Conservation (phyloP, 1,139 yeast genomes). For the Candida sojae region DNA sequence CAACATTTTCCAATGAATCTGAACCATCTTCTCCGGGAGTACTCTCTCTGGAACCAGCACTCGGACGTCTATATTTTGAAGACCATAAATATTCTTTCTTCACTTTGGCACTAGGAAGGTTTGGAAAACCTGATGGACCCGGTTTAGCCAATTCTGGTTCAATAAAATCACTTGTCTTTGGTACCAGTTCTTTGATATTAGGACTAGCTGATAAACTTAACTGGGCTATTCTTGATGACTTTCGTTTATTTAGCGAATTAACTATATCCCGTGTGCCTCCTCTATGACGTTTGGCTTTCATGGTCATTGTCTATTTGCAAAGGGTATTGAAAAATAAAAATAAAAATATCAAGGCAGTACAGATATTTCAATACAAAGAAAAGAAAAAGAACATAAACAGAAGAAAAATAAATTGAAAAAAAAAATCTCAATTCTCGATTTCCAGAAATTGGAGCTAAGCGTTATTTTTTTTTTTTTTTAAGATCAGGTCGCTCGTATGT, state of each 20-base stretch:
- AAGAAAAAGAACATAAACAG: too few species aligned
- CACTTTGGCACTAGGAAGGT: constrained; percentile 56
- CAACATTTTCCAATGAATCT: constrained; percentile 11
- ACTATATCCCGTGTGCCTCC: not conserved
- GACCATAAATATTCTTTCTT: constrained; percentile 56
- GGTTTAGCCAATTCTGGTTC: constrained; percentile 63
- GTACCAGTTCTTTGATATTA: constrained; percentile 8
- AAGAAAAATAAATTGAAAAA: too few species aligned
- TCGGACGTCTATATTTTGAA: constrained; percentile 18
- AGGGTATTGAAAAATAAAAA: not conserved
- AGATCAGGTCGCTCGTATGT: not conserved
- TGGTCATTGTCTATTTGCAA: not conserved
- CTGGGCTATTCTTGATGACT: constrained; percentile 13
- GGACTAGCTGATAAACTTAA: constrained; percentile 14
- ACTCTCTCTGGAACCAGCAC: constrained; percentile 10
- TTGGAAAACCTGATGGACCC: constrained; percentile 65
- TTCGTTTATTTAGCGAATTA: constrained; percentile 12
- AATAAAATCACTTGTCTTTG: constrained; percentile 27
- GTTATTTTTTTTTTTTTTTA: too few species aligned
- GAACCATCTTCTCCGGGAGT: constrained; percentile 8
- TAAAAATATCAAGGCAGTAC: not conserved
- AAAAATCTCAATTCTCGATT: too few species aligned
- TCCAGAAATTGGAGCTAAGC: too few species aligned
- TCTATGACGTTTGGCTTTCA: constrained; percentile 1
- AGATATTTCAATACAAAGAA: too few species aligned